Evolutionary conservation across 2,329 filamentous ascomycete species (phyloP), one percentile per base, ranked within the genome.

Genomic region (Biscogniauxia sp.): DNA sequence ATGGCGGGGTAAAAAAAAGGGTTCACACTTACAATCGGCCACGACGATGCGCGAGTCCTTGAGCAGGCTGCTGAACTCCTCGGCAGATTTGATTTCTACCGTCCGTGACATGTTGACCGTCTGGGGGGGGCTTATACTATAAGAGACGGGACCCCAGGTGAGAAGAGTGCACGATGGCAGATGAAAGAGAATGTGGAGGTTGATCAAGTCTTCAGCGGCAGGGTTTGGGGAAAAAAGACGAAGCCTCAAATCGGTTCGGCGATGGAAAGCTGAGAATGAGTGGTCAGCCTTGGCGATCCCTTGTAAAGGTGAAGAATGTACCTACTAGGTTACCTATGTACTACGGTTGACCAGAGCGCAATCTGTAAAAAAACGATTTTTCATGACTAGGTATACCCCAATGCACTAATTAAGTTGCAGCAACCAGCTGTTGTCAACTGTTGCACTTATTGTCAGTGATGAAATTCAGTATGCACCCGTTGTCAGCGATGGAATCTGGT

Each of bases 11-110:
- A 65, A 61, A 23, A n/a, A n/a, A n/a, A n/a, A n/a, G n/a, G n/a
- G 60, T 55, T 25, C 54, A 32, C 62, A 82, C 91, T 84, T 81
- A 96, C 93, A 97, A 78, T 97, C 91, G 71, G 89, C 88, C 58
- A 98, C 88, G 51, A 98, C 91, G 61, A 97, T 86, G 66, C 85
- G 86, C 37, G 91, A 93, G 58, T 84, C 86, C 63, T 84, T 84
- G 63, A 97, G 82, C 62, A 95, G 77, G 32, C 79, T 77, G 69
- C 82, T 83, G 70, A 96, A 89, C 72, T 94, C 87, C 70, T 80
- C 79, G 23, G 77, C 72, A 1, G 85, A 87, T 64, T 77, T 75
- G 64, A 88, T 85, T 56, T 78, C 72, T 60, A 79, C 63, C 15
- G 72, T 65, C 67, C 79, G 77, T 61, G 83, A 84, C 72, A 76